These are phyloP conservation scores for Clonostachys rhizophaga DNA, from an alignment of 2,329 filamentous ascomycete genomes.

Conservation along the genomic window DNA sequence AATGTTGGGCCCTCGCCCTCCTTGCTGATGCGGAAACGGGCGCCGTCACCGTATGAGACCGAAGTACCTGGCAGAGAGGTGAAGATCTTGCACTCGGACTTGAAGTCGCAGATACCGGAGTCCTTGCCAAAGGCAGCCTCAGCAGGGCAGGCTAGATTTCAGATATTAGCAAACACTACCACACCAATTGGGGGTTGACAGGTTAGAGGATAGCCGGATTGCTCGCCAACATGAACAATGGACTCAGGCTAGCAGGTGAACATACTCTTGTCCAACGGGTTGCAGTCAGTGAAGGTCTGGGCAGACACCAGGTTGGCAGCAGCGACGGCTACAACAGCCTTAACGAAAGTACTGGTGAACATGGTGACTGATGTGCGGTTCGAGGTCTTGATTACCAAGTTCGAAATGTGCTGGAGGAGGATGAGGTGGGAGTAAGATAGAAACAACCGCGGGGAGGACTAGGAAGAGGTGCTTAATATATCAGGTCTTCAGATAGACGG, in stretches of 20 bases:
- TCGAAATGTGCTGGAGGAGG: neutral
- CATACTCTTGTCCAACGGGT: constrained; percentile 47
- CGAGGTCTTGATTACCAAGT: neutral
- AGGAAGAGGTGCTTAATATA: neutral
- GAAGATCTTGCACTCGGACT: constrained; percentile 60
- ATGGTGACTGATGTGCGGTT: constrained; percentile 11
- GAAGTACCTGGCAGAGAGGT: constrained; percentile 37
- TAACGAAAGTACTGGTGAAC: constrained; percentile 39
- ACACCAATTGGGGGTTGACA: neutral
- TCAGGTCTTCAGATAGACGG: too few relatives aligned
- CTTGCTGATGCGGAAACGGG: constrained; percentile 62
- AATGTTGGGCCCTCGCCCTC: constrained; percentile 68
- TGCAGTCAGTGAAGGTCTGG: constrained; percentile 52
- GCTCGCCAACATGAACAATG: neutral
- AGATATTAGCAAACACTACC: constrained; percentile 6
- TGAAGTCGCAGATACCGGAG: constrained; percentile 63
- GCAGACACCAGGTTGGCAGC: constrained; percentile 43
- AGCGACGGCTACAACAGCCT: constrained; percentile 41
- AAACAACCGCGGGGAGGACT: neutral
- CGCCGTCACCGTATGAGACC: constrained; percentile 44
- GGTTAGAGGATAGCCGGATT: neutral
- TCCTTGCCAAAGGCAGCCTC: constrained; percentile 71
- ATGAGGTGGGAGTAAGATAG: neutral
- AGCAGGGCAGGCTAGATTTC: constrained; percentile 58
- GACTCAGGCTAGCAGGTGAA: constrained; percentile 1